Evolutionary conservation across 129 eudicot species (phyloP).

Genomic region (Flaveria robusta): DNA sequence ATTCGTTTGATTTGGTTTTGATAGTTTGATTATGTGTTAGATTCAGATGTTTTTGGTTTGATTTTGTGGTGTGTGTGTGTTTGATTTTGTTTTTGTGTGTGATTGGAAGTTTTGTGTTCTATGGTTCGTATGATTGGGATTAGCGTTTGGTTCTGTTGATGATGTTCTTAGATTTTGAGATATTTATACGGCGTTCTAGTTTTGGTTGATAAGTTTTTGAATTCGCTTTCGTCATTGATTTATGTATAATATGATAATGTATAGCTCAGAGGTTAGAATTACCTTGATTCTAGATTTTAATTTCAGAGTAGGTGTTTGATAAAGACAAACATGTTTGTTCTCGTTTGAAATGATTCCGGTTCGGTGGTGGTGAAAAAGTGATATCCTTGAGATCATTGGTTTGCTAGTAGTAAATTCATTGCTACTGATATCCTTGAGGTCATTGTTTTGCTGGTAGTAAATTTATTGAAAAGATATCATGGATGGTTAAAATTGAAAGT

Average conservation of each 20-base stretch:
- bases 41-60: background rate
- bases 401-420: too few species aligned
- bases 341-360: background rate
- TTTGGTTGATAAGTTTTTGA: constrained; percentile 12
- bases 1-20: background rate
- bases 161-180: constrained; percentile 8
- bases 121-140: too few species aligned
- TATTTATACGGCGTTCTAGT: background rate
- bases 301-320: background rate
- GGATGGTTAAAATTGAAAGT: background rate
- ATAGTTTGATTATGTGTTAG: background rate
- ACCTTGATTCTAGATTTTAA: background rate
- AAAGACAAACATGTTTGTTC: background rate
- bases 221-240: background rate
- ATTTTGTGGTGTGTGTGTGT: too few species aligned
- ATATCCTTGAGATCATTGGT: background rate
- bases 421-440: background rate
- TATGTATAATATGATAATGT: background rate
- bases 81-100: background rate
- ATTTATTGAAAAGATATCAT: background rate
- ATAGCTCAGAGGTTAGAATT: too few species aligned
- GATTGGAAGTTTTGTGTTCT: too few species aligned
- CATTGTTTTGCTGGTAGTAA: background rate
- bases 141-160: background rate
- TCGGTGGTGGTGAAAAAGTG: background rate